Evolutionary conservation across 2,329 filamentous ascomycete genomes (phyloP), one percentile per base, ranked within the genome.

Genomic region (Fusarium sp.): DNA sequence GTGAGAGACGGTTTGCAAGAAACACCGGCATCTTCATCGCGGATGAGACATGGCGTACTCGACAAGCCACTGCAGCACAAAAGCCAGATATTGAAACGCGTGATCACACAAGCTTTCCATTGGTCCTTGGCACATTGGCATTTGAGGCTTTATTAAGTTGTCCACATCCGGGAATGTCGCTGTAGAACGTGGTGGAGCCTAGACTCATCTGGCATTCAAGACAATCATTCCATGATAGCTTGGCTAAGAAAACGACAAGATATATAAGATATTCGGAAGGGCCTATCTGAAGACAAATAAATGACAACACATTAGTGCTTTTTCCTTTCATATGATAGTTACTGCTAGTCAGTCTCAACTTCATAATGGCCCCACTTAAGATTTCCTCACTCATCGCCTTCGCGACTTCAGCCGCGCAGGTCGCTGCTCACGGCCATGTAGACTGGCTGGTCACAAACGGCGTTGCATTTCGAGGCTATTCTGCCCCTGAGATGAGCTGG

Each of bases 361-460:
- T 56, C 2, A 61, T 7, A 13, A 76, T 76, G 74, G 4, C 33
- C 7, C 35, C 24, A 5, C 20, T 48, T 31, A 65, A 60, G n/a
- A 44, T 15, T 11, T 33, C 47, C 16, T 45, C 35, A 10, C 30
- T 72, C 7, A 20, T 70, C 18, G 11, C 41, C 3, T 7, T 77
- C 11, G 28, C 55, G 28, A 38, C 39, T 12, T 60, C 41, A 24
- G 54, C 20, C 6, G 38, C 33, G 0, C 31, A 61, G 7, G 62
- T 72, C 7, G 31, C 64, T 10, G 70, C 73, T 5, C 75, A 77
- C 13, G 75, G 75, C 7, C 75, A 77, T 50, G 75, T 77, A 0
- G 75, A 77, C 30, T 77, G 75, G 75, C 72, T 77, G 2, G 65
- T 77, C 18, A 68, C 74, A 6, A 68, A 75, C 20, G 72, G 74